Evolutionary conservation across 2,329 filamentous ascomycete genomes (phyloP).

Genomic region (Coleophoma cylindrospora): DNA sequence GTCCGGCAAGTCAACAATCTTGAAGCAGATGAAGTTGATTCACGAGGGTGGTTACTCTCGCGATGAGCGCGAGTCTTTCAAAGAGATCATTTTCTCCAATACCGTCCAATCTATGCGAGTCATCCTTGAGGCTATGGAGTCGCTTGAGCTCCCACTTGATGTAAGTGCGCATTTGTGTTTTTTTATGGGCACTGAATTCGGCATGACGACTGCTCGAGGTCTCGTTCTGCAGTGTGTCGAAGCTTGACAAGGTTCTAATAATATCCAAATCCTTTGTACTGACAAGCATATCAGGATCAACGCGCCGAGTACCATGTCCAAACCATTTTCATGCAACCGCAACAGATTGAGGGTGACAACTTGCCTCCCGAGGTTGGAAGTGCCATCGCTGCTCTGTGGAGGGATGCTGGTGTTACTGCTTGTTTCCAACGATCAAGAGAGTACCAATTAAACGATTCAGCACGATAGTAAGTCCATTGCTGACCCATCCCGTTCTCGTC

Average conservation of each 20-base stretch:
- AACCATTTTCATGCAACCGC: constrained; percentile 32
- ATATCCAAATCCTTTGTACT: not conserved
- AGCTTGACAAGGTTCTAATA: not conserved
- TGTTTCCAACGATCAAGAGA: constrained; percentile 77
- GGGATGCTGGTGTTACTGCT: constrained; percentile 81
- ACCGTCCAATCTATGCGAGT: constrained; percentile 89
- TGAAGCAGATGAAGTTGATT: constrained; percentile 99
- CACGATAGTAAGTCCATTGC: constrained; percentile 70
- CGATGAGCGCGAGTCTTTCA: constrained; percentile 92
- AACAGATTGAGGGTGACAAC: constrained; percentile 73
- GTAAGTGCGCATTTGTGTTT: not conserved
- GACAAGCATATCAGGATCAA: constrained; percentile 34
- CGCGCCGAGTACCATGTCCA: constrained; percentile 29
- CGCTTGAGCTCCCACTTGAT: constrained; percentile 76
- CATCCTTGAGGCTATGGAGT: constrained; percentile 86
- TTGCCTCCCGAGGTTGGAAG: constrained; percentile 74
- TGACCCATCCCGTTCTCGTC: not conserved
- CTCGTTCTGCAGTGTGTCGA: not conserved
- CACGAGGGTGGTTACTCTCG: constrained; percentile 98
- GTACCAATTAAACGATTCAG: constrained; percentile 93
- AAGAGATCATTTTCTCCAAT: constrained; percentile 94
- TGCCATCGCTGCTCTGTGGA: constrained; percentile 82
- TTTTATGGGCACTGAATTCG: not conserved
- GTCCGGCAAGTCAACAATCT: constrained; percentile 90
- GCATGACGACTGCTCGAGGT: too few species aligned